Percentiles rank a stretch among this genome's conserved stretches.
These are phyloP conservation scores for Saitozyma podzolica DNA, from an alignment of 768 basidiomycete species.

Conservation along the genomic window DNA sequence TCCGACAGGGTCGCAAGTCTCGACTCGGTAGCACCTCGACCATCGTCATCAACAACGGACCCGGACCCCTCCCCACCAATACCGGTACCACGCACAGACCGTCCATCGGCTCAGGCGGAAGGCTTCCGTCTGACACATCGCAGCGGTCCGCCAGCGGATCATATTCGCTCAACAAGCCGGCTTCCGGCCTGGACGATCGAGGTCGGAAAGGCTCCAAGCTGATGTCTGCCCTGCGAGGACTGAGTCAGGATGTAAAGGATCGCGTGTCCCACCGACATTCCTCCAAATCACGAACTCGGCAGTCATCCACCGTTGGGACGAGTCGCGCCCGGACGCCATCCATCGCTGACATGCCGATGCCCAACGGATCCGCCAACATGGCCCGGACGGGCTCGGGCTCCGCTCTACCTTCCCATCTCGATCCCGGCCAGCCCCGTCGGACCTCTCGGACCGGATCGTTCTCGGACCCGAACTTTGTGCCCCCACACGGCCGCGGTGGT, in stretches of 20 bases:
- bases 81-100: not conserved
- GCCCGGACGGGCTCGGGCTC: conserved; percentile 10
- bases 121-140: not conserved
- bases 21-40: conserved; percentile 29
- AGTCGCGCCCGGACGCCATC: conserved; percentile 14
- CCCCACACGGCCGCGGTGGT: conserved; percentile 44
- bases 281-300: conserved; percentile 15
- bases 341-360: conserved; percentile 8
- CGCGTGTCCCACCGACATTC: conserved; percentile 23
- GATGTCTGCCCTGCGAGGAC: conserved; percentile 28
- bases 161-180: too few species aligned
- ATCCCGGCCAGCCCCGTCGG: not conserved
- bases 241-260: conserved; percentile 48
- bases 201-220: conserved; percentile 11
- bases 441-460: conserved; percentile 11
- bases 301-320: not conserved
- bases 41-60: conserved; percentile 27
- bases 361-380: too few species aligned
- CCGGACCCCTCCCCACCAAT: not conserved
- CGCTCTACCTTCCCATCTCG: conserved; percentile 10
- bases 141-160: too few species aligned
- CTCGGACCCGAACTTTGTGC: conserved; percentile 27
- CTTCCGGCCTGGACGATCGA: not conserved
- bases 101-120: not conserved
- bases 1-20: conserved; percentile 19